Evolutionary conservation across 352 stramenopile species (phyloP).

Genomic region (Globisporangium rhizosaccharum): DNA sequence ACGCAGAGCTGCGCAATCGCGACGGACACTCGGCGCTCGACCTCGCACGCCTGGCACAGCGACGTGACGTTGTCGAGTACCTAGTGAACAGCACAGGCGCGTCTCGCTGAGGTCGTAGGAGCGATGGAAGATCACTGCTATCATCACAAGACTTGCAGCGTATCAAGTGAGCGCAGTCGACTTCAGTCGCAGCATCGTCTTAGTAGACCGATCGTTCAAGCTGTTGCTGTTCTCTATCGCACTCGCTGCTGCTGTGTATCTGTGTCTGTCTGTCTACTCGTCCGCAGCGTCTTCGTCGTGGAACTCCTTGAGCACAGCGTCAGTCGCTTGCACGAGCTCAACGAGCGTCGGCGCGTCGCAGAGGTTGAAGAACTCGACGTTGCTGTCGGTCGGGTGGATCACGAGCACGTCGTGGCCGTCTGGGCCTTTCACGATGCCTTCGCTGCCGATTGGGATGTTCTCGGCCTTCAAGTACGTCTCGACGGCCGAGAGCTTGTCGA

Average conservation of each 20-base stretch:
- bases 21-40: too few species aligned
- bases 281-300: slow-evolving; percentile 23
- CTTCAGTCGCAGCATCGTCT: too few species aligned
- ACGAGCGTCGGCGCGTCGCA: slow-evolving; percentile 76
- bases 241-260: not conserved
- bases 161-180: too few species aligned
- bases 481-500: slow-evolving; percentile 66
- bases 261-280: not conserved
- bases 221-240: too few species aligned
- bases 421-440: slow-evolving; percentile 50
- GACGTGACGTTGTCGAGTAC: too few species aligned
- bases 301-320: slow-evolving; percentile 76
- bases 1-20: too few species aligned
- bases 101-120: too few species aligned
- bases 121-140: too few species aligned
- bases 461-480: slow-evolving; percentile 61
- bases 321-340: slow-evolving; percentile 75
- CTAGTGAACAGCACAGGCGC: too few species aligned
- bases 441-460: slow-evolving; percentile 50
- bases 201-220: too few species aligned
- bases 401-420: slow-evolving; percentile 67
- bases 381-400: slow-evolving; percentile 56
- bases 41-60: too few species aligned
- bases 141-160: too few species aligned
- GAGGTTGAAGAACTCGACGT: slow-evolving; percentile 79